phyloP scores from a whole-genome alignment of 495 filamentous ascomycete species.

The Aspergillus heteromorphus region DNA sequence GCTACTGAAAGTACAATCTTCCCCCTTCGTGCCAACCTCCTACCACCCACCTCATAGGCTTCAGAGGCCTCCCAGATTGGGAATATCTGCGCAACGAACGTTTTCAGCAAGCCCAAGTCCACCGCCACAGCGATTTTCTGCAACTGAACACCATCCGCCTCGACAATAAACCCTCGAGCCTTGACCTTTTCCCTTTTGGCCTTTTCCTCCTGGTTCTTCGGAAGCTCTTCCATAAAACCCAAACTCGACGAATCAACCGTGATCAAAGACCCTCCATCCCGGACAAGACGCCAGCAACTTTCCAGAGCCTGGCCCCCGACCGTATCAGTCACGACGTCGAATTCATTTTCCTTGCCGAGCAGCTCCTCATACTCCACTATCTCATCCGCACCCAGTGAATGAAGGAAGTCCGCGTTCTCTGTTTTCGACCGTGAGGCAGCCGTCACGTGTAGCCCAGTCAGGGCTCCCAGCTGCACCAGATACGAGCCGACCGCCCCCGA shows the following conservation, averaged over 20 bases:
- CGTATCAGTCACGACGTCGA: conserved; percentile 31
- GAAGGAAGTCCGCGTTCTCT: conserved; percentile 27
- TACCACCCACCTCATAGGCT: conserved; percentile 31
- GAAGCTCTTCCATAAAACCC: conserved; percentile 35
- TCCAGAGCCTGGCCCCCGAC: conserved; percentile 27
- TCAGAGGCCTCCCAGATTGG: conserved; percentile 19
- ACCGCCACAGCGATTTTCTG: conserved; percentile 15
- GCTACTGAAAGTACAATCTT: conserved; percentile 21
- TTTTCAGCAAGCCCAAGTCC: conserved; percentile 13
- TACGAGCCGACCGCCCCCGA: conserved; percentile 31
- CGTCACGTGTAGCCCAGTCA: conserved; percentile 20
- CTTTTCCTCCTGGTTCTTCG: conserved; percentile 4
- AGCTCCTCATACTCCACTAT: conserved; percentile 24
- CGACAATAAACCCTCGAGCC: conserved; percentile 30
- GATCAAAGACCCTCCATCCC: conserved; percentile 19
- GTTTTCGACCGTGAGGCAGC: conserved; percentile 24
- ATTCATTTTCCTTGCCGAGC: conserved; percentile 2
- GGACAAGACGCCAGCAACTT: conserved; percentile 22
- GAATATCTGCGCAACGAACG: conserved; percentile 24
- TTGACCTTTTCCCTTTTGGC: conserved; percentile 15
- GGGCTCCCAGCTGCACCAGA: conserved; percentile 26
- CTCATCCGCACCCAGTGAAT: conserved; percentile 22
- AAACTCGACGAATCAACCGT: conserved; percentile 31
- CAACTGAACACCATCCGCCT: conserved; percentile 16
- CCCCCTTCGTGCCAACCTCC: conserved; percentile 18